Evolutionary conservation across 139 green algal genomes (phyloP).

Genomic region (Haematococcus lacustris): DNA sequence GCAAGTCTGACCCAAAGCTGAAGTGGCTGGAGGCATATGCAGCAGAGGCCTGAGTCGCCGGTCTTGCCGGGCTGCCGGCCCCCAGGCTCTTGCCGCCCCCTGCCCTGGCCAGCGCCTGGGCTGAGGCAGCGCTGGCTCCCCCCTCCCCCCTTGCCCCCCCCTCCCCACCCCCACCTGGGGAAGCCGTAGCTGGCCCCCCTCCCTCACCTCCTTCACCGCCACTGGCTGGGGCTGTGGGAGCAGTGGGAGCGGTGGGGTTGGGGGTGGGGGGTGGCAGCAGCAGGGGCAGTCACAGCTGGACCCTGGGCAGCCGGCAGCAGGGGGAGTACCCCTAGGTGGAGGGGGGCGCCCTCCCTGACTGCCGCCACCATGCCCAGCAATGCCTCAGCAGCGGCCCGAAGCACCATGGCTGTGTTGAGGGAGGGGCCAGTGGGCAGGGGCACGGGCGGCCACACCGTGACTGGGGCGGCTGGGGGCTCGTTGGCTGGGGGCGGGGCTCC

Average conservation of each 20-base stretch:
- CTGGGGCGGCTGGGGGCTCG: constrained; percentile 3
- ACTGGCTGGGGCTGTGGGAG: no score
- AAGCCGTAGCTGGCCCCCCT: no score
- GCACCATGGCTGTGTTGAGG: constrained; percentile 17
- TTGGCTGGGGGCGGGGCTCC: not conserved
- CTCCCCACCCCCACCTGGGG: not conserved
- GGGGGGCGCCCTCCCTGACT: constrained; percentile 17
- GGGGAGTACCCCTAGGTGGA: constrained; percentile 22
- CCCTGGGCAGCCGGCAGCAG: not conserved
- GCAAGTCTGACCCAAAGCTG: constrained; percentile 33
- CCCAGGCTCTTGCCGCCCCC: not conserved
- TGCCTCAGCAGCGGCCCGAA: constrained; percentile 12
- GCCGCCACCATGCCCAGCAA: constrained; percentile 23
- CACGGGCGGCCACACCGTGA: not conserved
- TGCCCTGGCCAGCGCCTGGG: not conserved
- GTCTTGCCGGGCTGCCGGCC: not conserved
- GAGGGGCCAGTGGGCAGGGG: not conserved
- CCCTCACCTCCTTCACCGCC: no score
- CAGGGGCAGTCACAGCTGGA: not conserved
- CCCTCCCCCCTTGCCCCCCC: not conserved
- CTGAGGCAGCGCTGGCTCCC: not conserved
- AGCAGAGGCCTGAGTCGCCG: not conserved
- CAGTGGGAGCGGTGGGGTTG: not conserved
- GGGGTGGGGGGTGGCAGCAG: not conserved
- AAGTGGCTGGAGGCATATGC: constrained; percentile 20